Evolutionary conservation across 805 yeast species (phyloP), one percentile per base, ranked within the genome.

Genomic region (Saccharomycopsis selenospora): DNA sequence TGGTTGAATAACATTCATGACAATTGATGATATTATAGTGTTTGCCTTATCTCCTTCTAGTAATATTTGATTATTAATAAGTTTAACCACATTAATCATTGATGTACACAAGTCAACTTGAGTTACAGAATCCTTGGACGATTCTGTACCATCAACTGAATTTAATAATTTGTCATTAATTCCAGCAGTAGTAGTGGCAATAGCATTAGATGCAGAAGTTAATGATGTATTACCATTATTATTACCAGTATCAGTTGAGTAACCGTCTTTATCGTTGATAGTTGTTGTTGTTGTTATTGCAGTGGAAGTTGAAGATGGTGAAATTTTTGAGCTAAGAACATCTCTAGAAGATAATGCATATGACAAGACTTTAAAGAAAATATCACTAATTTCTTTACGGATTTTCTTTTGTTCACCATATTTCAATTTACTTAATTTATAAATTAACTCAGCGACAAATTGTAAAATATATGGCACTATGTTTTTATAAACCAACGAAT

Each of bases 1-100:
- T 1, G 90, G 85, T 1, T 71, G 57, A 3, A 82, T 58, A 4
- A 79, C 64, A 38, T 75, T 75, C n/a, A 71, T 66, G 6, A 83
- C 64, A 3, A 89, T 70, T 1, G 74, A 65, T 1, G 76, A 68
- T 0, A 85, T 56, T 3, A 75, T 67, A 2, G 71, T 59, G 3
- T 68, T 65, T 14, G 76, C 75, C 54, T 76, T 81, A 55, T 90
- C 98, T 2, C 67, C 60, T 45, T 86, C 95, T 25, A 66, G 67
- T 2, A 79, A 52, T 28, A 78, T 66, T 5, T 49, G 25, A 2
- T 55, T 57, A 4, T 68, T 68, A 28, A 81, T 59, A 26, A 62
- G 60, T 2, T 72, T 70, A 11, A 73, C 57, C 7, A 75, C 62
- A 11, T 56, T 63, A 3, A 66, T 56, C 24, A 82, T 60, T 0